Evolutionary conservation across 495 filamentous ascomycete species (phyloP), one percentile per base, ranked within the genome.

Genomic region (Elasticomyces elasticus): DNA sequence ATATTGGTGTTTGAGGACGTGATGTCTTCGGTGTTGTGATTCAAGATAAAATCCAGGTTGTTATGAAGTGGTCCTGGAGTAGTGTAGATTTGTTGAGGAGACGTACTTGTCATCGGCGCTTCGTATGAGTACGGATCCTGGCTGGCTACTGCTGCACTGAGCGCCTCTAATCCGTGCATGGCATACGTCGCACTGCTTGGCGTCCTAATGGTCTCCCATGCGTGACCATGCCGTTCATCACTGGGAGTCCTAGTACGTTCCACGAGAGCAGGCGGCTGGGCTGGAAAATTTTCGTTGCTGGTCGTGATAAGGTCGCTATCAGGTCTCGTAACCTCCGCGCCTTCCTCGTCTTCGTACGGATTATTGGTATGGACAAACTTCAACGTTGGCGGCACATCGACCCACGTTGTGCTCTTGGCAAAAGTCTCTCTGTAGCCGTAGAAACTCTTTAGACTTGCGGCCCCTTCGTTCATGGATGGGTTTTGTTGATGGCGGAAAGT

Each of bases 401-500:
- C 66, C 82, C 82, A 85, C 5, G 77, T 69, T 40, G 73, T 79
- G 56, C 78, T 71, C 53, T 77, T 72, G 50, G 76, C 73, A 59
- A 85, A 85, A 1, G 81, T 82, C 62, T 85, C 80, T 62, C 78
- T 81, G 63, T 85, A 85, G 27, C 78, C 79, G 62, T 82, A 85
- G 62, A 84, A 85, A n/a, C 78, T 76, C 48, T 76, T 76, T 52
- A 85, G 67, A 52, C 66, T 72, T 52, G 67, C 69, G 13, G 67
- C 66, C 5, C 73, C 65, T 13, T 62, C 71, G 52, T 84, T 85
- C 80, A 85, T 81, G 7, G 80, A 83, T 2, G 82, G 80, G 75
- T 85, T 85, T 63, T 85, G 82, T 60, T 85, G 82, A 66, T 85
- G 82, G 31, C 82, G 75, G 61, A 84, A 85, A 19, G 82, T 75